Evolutionary conservation across 129 eudicot species (phyloP), one percentile per base, ranked within the genome.

Genomic region (Lactuca saligna): DNA sequence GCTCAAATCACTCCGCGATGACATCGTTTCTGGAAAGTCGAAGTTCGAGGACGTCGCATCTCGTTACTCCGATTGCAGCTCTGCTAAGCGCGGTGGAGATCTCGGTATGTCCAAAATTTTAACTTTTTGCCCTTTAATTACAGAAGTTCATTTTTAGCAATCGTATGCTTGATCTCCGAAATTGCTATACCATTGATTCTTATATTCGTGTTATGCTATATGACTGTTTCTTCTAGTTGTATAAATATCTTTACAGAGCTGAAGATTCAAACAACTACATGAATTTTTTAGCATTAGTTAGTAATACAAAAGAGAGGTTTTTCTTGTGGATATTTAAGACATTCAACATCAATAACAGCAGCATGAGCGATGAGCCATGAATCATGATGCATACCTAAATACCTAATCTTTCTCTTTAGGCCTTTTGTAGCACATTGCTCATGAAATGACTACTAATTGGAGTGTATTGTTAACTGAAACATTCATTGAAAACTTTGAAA

Each of bases 31-130:
- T 9, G 95, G 88, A 11, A 79, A 88, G 13, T 86, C 84, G 2
- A 84, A 82, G 51, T 92, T 92, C 76, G 75, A 82, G 39, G 98
- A 89, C 51, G 80, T 92, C 68, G 98, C 98, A 3, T 29, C 90
- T 54, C 70, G 80, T 32, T 48, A 63, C 79, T 88, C 96, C 12
- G 91, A 92, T 79, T 92, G 98, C 80, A 86, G 88, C 86, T 92
- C 96, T 55, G 98, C 98, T 79, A 92, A 92, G 75, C 96, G 95
- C 85, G 95, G 96, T 57, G 98, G 98, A 42, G 98, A 92, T 92
- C 92, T 92, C 64, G 96, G 98, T 87, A 8, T 63, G 70, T 70
- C 15, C 17, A 63, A 6, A 53, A 6, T 16, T 8, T 8, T 69
- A 34, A 48, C 29, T 11, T 38, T 4, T 3, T 53, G 20, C 7